phyloP scores from a whole-genome alignment of 768 basidiomycete genomes.

The Asterophora lycoperdoides region DNA sequence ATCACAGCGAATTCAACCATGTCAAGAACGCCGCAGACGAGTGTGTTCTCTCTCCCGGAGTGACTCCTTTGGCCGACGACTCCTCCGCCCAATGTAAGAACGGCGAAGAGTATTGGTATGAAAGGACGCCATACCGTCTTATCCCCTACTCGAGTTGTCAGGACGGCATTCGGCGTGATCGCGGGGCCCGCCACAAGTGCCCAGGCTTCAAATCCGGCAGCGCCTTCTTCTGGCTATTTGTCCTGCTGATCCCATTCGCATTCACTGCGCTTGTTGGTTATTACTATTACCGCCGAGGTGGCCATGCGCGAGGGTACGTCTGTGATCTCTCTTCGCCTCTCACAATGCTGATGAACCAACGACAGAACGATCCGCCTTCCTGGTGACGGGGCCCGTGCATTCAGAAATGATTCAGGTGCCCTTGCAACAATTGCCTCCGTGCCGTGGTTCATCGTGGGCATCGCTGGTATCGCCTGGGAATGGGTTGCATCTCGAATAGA shows the following conservation, averaged over 20 bases:
- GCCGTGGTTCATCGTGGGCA: conserved; percentile 84
- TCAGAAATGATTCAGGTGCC: conserved; percentile 36
- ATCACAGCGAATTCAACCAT: conserved; percentile 86
- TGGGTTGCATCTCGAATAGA: conserved; percentile 51
- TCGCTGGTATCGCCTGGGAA: conserved; percentile 70
- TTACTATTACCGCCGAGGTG: conserved; percentile 78
- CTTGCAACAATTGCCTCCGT: conserved; percentile 80
- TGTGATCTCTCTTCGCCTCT: conserved; percentile 8
- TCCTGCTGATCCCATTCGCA: conserved; percentile 71
- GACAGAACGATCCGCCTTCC: conserved; percentile 75
- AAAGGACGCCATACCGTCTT: conserved; percentile 86
- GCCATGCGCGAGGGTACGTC: conserved; percentile 63
- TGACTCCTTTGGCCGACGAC: conserved; percentile 56
- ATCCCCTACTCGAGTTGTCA: conserved; percentile 87
- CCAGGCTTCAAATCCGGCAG: conserved; percentile 76
- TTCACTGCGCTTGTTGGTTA: conserved; percentile 73
- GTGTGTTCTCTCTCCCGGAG: conserved; percentile 76
- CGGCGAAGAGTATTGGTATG: conserved; percentile 85
- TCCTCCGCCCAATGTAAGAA: conserved; percentile 45
- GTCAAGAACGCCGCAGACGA: conserved; percentile 60
- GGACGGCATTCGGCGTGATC: conserved; percentile 76
- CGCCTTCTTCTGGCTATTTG: conserved; percentile 78
- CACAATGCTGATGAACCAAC: conserved; percentile 8
- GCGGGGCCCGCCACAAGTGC: conserved; percentile 69
- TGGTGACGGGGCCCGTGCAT: conserved; percentile 42